A percentile compares a stretch with the other conserved stretches of the same genome.
Evolutionary conservation across 148 eudicot species (phyloP).

Genomic region (Arbutus unedo): DNA sequence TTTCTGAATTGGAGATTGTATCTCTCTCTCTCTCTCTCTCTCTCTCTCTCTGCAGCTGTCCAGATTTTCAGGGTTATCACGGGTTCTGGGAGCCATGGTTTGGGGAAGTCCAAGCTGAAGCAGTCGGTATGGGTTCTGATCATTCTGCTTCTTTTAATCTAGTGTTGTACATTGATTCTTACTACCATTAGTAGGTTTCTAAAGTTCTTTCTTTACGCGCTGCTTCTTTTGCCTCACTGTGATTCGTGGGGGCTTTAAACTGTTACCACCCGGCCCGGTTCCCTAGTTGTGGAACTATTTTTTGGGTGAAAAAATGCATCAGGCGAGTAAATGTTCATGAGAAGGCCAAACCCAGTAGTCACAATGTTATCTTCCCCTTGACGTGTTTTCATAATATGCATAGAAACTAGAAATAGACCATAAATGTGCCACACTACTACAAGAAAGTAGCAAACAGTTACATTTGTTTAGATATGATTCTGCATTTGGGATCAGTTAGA

Average conservation of each 20-base stretch:
- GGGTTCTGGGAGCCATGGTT: slow-evolving; percentile 86
- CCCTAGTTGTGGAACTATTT: background rate
- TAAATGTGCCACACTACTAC: background rate
- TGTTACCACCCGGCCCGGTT: background rate
- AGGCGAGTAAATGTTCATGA: background rate
- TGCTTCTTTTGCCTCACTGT: background rate
- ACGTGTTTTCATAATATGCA: background rate
- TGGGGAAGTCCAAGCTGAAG: slow-evolving; percentile 84
- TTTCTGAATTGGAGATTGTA: background rate
- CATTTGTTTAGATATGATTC: background rate
- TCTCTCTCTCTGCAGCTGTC: slow-evolving; percentile 54
- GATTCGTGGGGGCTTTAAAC: background rate
- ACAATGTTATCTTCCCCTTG: background rate
- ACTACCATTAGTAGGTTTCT: background rate
- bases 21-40: too few species aligned
- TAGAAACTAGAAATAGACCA: background rate
- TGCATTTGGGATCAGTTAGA: background rate
- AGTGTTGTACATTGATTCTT: background rate
- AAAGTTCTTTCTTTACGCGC: background rate
- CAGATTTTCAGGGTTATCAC: slow-evolving; percentile 83
- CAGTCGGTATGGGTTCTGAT: slow-evolving; percentile 58
- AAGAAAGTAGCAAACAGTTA: background rate
- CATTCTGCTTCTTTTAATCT: background rate
- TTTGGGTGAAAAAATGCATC: background rate
- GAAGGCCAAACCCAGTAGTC: background rate